These are phyloP conservation scores for Fusarium redolens DNA, from an alignment of 2,329 filamentous ascomycete species.

Conservation along the genomic window DNA sequence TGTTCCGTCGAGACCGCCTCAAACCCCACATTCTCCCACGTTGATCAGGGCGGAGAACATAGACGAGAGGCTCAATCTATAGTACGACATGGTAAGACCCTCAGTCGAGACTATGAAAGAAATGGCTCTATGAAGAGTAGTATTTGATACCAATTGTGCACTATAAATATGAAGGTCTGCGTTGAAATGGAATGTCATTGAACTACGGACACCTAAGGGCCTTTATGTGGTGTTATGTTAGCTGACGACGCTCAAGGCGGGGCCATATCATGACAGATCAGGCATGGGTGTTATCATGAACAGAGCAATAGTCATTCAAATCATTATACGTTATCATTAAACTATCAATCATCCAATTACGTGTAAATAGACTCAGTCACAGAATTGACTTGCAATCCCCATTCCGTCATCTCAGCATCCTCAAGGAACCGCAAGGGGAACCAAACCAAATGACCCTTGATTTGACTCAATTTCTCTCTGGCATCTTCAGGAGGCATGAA, in stretches of 20 bases:
- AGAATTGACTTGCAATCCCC: constrained; percentile 84
- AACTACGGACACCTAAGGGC: too few species aligned
- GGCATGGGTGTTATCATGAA: background rate
- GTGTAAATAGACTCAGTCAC: constrained; percentile 91
- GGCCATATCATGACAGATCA: background rate
- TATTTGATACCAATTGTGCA: background rate
- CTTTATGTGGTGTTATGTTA: background rate
- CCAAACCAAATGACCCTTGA: constrained; percentile 92
- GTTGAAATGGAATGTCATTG: background rate
- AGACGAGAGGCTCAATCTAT: constrained; percentile 20
- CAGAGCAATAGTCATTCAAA: background rate
- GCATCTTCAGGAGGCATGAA: constrained; percentile 80
- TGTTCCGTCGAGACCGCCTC: constrained; percentile 37
- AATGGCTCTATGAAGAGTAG: background rate
- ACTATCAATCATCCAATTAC: constrained; percentile 47
- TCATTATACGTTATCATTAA: background rate
- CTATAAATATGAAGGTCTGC: constrained; percentile 5
- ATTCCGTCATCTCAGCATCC: constrained; percentile 90
- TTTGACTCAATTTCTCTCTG: constrained; percentile 77
- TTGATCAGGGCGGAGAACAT: constrained; percentile 21
- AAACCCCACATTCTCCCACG: constrained; percentile 28
- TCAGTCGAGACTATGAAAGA: background rate
- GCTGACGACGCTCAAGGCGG: constrained; percentile 18
- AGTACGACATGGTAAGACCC: constrained; percentile 25
- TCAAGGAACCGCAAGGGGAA: constrained; percentile 91